Conservation (phyloP, 2,329 filamentous ascomycete species). For the Hypoxylon sp. region DNA sequence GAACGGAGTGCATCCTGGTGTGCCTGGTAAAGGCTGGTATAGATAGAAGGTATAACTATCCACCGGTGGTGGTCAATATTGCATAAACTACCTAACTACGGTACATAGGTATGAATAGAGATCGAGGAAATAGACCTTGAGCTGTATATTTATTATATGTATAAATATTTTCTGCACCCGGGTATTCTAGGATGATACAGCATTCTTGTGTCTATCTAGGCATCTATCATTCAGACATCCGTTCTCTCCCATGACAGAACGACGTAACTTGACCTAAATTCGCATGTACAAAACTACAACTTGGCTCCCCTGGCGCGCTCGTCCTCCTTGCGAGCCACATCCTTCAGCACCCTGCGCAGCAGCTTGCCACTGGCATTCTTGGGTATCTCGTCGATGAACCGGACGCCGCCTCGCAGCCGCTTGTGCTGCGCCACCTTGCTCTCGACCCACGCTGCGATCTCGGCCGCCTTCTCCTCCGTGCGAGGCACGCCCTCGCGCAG, state of each 20-base stretch:
- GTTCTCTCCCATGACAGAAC: no score
- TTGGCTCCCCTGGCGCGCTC: conserved; percentile 41
- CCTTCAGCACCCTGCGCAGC: conserved; percentile 63
- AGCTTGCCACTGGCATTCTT: conserved; percentile 73
- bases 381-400: conserved; percentile 65
- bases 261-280: no score
- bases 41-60: no score
- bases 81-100: conserved; percentile 1
- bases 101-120: conserved; percentile 10
- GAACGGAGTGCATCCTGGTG: no score
- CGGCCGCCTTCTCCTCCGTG: conserved; percentile 49
- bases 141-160: conserved; percentile 27
- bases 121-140: neutral
- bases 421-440: conserved; percentile 52
- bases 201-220: no score
- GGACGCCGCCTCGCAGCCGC: conserved; percentile 50
- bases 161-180: conserved; percentile 10
- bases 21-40: no score
- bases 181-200: conserved; percentile 25
- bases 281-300: no score
- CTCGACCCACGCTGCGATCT: conserved; percentile 51
- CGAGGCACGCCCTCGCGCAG: conserved; percentile 50
- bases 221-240: no score
- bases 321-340: conserved; percentile 51
- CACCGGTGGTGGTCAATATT: no score